Evolutionary conservation across 805 yeast genomes (phyloP).

Genomic region (Candida boidinii): DNA sequence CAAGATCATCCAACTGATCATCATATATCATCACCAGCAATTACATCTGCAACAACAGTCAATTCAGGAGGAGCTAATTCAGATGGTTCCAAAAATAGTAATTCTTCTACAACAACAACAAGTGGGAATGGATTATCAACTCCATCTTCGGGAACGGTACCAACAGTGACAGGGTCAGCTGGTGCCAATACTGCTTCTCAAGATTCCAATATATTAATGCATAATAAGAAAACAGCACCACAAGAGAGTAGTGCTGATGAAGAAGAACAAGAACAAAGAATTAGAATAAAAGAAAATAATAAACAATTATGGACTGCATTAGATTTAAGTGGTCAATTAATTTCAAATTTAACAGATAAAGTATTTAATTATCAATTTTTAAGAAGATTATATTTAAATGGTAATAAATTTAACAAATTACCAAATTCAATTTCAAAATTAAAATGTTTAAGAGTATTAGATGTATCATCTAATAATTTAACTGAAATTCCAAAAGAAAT

Average conservation of each 20-base stretch:
- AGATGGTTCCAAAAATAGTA: no score
- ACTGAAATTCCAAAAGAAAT: slow-evolving; percentile 72
- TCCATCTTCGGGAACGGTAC: no score
- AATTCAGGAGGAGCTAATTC: slow-evolving; percentile 11
- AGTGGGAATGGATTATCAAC: no score
- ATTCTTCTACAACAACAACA: no score
- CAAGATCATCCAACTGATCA: slow-evolving; percentile 17
- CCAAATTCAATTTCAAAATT: slow-evolving; percentile 66
- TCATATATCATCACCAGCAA: slow-evolving; percentile 4
- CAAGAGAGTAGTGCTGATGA: slow-evolving; percentile 35
- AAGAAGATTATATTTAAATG: slow-evolving; percentile 79
- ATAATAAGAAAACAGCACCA: slow-evolving; percentile 25
- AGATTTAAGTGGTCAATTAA: slow-evolving; percentile 86
- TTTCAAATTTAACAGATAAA: slow-evolving; percentile 60
- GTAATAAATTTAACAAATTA: slow-evolving; percentile 62
- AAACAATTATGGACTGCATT: slow-evolving; percentile 91
- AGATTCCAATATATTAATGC: slow-evolving; percentile 30
- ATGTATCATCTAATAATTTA: slow-evolving; percentile 71
- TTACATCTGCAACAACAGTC: slow-evolving; percentile 11
- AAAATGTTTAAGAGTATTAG: slow-evolving; percentile 70
- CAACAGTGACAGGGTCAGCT: slow-evolving; percentile 24
- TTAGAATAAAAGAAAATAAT: slow-evolving; percentile 48
- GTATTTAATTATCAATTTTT: slow-evolving; percentile 76
- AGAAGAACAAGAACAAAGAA: slow-evolving; percentile 59
- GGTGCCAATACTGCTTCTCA: no score